These are phyloP conservation scores for Tilletia walkeri DNA, from an alignment of 1,284 basidiomycete genomes.

Conservation along the genomic window DNA sequence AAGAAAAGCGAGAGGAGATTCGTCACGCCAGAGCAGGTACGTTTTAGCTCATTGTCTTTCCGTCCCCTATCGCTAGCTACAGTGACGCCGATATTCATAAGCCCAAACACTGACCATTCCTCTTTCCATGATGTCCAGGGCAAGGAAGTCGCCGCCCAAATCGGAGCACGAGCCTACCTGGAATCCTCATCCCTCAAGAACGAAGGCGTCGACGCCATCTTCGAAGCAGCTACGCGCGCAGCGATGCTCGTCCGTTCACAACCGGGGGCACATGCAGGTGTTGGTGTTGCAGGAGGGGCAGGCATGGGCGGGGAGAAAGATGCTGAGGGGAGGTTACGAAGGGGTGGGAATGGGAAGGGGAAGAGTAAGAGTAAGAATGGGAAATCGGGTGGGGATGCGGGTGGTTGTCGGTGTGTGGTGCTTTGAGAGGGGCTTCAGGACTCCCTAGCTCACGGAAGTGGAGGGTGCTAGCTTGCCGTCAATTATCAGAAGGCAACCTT, in stretches of 20 bases:
- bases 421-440: not conserved
- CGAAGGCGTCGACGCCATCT: conserved; percentile 49
- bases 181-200: conserved; percentile 49
- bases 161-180: conserved; percentile 60
- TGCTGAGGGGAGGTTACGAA: not conserved
- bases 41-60: not conserved
- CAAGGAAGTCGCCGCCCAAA: conserved; percentile 57
- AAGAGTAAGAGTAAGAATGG: not conserved
- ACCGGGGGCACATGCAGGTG: not conserved
- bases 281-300: not conserved
- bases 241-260: conserved; percentile 41
- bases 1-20: conserved; percentile 16
- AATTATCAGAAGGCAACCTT: too few relatives aligned
- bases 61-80: not conserved
- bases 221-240: conserved; percentile 49
- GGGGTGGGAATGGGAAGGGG: not conserved
- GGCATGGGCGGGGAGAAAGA: not conserved
- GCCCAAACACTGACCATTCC: not conserved
- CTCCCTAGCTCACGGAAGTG: not conserved
- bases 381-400: not conserved
- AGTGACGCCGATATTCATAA: too few relatives aligned
- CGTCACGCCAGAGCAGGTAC: conserved; percentile 22
- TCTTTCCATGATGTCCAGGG: conserved; percentile 45
- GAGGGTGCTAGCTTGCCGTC: not conserved
- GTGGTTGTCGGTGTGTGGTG: conserved; percentile 7